A percentile compares a stretch with the other conserved stretches of the same genome.
These are phyloP conservation scores for Rhodotorula sp. DNA, from an alignment of 1,284 basidiomycete species.

Conservation along the genomic window DNA sequence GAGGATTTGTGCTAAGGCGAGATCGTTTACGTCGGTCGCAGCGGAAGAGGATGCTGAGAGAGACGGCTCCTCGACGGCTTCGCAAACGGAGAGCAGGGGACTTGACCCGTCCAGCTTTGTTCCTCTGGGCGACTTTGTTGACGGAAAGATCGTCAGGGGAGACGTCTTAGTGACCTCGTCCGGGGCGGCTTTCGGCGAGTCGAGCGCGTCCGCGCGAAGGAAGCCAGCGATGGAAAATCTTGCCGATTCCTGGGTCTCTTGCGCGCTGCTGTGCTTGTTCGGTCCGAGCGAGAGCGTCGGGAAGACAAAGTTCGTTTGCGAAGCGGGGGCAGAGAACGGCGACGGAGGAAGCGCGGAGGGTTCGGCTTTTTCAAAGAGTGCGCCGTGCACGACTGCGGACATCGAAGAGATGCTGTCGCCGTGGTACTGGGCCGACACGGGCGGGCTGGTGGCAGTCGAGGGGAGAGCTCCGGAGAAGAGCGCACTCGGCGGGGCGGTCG, in stretches of 20 bases:
- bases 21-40: constrained; percentile 1
- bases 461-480: constrained; percentile 10
- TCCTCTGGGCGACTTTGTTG: not conserved
- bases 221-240: not conserved
- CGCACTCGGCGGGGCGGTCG: not conserved
- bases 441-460: constrained; percentile 3
- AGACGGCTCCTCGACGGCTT: not conserved
- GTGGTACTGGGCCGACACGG: not conserved
- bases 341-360: not conserved
- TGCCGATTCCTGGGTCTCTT: not conserved
- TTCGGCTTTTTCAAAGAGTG: not conserved
- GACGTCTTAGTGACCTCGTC: not conserved
- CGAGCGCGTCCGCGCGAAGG: not conserved
- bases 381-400: constrained; percentile 6
- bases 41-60: not conserved
- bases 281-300: not conserved
- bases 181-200: not conserved
- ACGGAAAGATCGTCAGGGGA: not conserved
- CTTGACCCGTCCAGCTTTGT: no score
- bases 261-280: not conserved
- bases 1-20: constrained; percentile 7
- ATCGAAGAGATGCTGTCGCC: constrained; percentile 7
- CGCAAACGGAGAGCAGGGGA: no score
- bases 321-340: not conserved
- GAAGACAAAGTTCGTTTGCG: constrained; percentile 1